Evolutionary conservation across 1,284 basidiomycete genomes (phyloP).

Genomic region (Cutaneotrichosporon sp.): DNA sequence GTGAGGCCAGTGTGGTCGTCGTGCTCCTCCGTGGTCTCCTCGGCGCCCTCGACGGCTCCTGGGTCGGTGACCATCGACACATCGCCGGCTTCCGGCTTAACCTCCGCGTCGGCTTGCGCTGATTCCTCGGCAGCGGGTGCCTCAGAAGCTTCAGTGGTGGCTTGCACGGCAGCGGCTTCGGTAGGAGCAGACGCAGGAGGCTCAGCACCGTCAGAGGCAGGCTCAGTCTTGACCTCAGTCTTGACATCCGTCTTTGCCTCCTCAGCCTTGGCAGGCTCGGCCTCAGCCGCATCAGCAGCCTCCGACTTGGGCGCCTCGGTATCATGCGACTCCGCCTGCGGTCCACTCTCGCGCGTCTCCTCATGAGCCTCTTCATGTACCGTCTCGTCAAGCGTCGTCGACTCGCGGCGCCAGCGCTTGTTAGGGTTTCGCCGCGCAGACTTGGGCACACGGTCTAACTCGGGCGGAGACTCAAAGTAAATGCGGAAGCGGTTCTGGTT

Average conservation of each 20-base stretch:
- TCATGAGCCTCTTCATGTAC: slow-evolving; percentile 42
- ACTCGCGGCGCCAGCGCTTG: slow-evolving; percentile 62
- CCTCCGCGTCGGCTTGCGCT: slow-evolving; percentile 26
- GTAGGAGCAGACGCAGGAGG: slow-evolving; percentile 4
- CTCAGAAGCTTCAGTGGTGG: slow-evolving; percentile 32
- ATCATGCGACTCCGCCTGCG: slow-evolving; percentile 45
- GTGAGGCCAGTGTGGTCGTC: slow-evolving; percentile 6
- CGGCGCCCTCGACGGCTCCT: slow-evolving; percentile 7
- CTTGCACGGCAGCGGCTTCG: background rate
- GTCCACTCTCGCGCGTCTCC: slow-evolving; percentile 25
- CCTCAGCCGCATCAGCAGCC: slow-evolving; percentile 13
- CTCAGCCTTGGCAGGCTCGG: slow-evolving; percentile 6
- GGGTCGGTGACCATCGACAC: slow-evolving; percentile 33
- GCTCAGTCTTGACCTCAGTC: slow-evolving; percentile 6
- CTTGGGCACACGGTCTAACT: slow-evolving; percentile 44
- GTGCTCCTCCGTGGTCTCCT: background rate
- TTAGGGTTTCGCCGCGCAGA: slow-evolving; percentile 44
- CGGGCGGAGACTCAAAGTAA: slow-evolving; percentile 50
- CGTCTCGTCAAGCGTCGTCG: slow-evolving; percentile 14
- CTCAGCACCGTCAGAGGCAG: background rate
- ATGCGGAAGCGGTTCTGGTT: slow-evolving; percentile 49
- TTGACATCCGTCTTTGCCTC: slow-evolving; percentile 11
- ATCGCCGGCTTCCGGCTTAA: slow-evolving; percentile 21
- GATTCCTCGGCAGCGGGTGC: slow-evolving; percentile 53
- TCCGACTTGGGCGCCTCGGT: slow-evolving; percentile 7